Conservation (phyloP, 108 stramenopile species). For the Thalassiosira profunda region DNA sequence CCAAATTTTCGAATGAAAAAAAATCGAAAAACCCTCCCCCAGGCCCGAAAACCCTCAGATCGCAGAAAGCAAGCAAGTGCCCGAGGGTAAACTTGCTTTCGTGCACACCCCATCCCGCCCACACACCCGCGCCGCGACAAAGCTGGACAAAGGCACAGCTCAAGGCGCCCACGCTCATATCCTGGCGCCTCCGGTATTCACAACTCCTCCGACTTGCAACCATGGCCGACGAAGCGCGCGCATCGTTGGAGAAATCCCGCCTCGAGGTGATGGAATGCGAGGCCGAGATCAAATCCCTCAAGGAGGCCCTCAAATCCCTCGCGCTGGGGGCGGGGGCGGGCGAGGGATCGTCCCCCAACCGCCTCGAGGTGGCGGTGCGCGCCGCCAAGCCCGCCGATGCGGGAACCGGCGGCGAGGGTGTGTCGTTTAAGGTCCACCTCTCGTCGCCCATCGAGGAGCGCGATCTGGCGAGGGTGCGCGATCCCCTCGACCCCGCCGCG, state of each 20-base stretch:
- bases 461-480: conserved; percentile 50
- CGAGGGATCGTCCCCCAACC: conserved; percentile 30
- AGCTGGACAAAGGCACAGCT: too few species aligned
- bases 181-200: too few species aligned
- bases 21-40: too few species aligned
- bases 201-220: too few species aligned
- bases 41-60: too few species aligned
- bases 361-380: conserved; percentile 49
- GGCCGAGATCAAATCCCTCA: conserved; percentile 78
- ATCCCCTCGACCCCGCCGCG: conserved; percentile 50
- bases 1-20: too few species aligned
- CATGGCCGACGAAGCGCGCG: conserved; percentile 28
- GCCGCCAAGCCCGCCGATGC: conserved; percentile 35
- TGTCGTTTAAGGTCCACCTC: conserved; percentile 58
- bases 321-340: conserved; percentile 9
- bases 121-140: too few species aligned
- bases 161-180: too few species aligned
- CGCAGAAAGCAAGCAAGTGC: too few species aligned
- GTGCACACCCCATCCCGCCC: too few species aligned
- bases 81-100: too few species aligned
- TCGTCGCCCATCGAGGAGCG: conserved; percentile 82
- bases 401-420: not conserved
- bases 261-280: conserved; percentile 73
- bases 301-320: conserved; percentile 53
- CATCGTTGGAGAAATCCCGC: conserved; percentile 44